phyloP scores from a whole-genome alignment of 2,329 filamentous ascomycete species.

The Penicillium sclerotigenum region DNA sequence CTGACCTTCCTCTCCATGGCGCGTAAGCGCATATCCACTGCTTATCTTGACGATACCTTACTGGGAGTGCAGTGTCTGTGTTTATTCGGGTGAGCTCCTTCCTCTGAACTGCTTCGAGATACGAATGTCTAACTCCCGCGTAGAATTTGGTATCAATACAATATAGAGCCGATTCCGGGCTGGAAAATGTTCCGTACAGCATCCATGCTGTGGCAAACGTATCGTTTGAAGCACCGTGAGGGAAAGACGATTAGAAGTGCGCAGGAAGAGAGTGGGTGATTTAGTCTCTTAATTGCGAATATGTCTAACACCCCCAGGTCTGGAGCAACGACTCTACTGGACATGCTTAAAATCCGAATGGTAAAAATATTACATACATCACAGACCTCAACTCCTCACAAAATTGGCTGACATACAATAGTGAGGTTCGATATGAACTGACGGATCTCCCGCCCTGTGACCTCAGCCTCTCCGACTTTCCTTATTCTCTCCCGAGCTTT shows the following conservation, averaged over 20 bases:
- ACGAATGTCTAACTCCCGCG: background rate
- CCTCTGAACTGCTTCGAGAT: background rate
- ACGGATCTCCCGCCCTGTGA: slow-evolving; percentile 25
- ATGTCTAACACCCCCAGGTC: slow-evolving; percentile 14
- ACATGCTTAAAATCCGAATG: slow-evolving; percentile 28
- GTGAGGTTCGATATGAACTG: slow-evolving; percentile 27
- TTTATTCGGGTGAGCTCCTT: slow-evolving; percentile 20
- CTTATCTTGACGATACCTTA: slow-evolving; percentile 23
- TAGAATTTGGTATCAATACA: slow-evolving; percentile 29
- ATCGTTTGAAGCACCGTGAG: slow-evolving; percentile 24
- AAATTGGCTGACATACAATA: slow-evolving; percentile 2
- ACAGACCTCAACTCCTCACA: background rate
- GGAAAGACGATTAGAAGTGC: slow-evolving; percentile 18
- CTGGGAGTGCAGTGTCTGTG: slow-evolving; percentile 25
- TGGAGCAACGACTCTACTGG: slow-evolving; percentile 28
- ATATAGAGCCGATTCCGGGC: slow-evolving; percentile 25
- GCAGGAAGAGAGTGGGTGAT: slow-evolving; percentile 25
- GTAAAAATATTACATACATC: slow-evolving; percentile 7
- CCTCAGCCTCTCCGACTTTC: slow-evolving; percentile 25
- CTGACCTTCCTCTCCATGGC: slow-evolving; percentile 24
- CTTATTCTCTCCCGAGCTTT: slow-evolving; percentile 25
- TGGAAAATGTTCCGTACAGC: slow-evolving; percentile 29
- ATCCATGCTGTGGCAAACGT: slow-evolving; percentile 27
- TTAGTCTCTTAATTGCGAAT: background rate
- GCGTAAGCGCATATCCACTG: slow-evolving; percentile 23